Evolutionary conservation across 148 eudicot genomes (phyloP).

Genomic region (Arctostaphylos glauca): DNA sequence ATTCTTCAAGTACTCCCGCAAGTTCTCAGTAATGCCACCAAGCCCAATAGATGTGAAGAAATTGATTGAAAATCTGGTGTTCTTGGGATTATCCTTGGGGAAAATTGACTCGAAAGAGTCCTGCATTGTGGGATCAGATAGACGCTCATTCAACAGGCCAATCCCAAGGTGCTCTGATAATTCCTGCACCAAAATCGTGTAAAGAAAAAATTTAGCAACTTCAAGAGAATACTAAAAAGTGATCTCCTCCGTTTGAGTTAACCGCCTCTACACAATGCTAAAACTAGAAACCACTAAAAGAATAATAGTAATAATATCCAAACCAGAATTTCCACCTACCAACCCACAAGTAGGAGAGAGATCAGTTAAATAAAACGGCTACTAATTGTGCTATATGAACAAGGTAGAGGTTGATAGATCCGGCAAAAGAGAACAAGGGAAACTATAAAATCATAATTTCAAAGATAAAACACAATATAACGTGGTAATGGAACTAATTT

Average conservation of each 20-base stretch:
- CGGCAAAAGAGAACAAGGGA: neutral
- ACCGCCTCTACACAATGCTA: neutral
- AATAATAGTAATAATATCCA: neutral
- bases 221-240: neutral
- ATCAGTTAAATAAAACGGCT: neutral
- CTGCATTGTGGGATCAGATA: slow-evolving; percentile 67
- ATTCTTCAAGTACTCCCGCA: slow-evolving; percentile 75
- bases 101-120: slow-evolving; percentile 79
- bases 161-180: slow-evolving; percentile 80
- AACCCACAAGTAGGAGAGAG: neutral
- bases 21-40: slow-evolving; percentile 82
- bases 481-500: neutral
- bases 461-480: neutral
- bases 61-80: slow-evolving; percentile 73
- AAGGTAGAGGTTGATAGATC: neutral
- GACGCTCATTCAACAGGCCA: slow-evolving; percentile 63
- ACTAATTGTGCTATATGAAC: neutral
- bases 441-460: neutral
- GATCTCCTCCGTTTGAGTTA: neutral
- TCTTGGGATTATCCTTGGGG: slow-evolving; percentile 71
- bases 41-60: slow-evolving; percentile 87
- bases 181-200: slow-evolving; percentile 48
- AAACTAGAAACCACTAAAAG: neutral
- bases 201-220: neutral
- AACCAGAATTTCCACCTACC: neutral